Percentiles rank a stretch among this genome's conserved stretches.
Conservation (phyloP, 2,329 filamentous ascomycete species). For the Amauroascus verrucosus region DNA sequence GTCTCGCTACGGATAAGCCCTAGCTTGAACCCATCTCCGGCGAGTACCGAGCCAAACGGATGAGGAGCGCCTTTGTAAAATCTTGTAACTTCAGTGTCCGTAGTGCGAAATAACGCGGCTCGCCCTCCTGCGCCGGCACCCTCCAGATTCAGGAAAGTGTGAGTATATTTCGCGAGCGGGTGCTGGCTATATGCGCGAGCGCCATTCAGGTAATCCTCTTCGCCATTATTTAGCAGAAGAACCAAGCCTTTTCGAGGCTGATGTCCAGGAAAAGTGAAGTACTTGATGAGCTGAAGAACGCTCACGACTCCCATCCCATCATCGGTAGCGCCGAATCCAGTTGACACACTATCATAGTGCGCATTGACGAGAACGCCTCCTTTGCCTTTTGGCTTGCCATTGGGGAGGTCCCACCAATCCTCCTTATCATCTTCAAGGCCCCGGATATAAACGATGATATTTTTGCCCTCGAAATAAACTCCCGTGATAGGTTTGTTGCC, state of each 20-base stretch:
- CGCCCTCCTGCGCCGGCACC: slow-evolving; percentile 86
- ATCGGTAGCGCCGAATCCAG: slow-evolving; percentile 86
- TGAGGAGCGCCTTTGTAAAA: slow-evolving; percentile 62
- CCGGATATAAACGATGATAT: slow-evolving; percentile 83
- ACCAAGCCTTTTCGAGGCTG: slow-evolving; percentile 72
- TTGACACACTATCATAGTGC: slow-evolving; percentile 89
- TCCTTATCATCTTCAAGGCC: slow-evolving; percentile 64
- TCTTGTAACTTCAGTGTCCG: slow-evolving; percentile 73
- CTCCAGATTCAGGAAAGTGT: slow-evolving; percentile 89
- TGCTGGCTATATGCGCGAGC: slow-evolving; percentile 76
- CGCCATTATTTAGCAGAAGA: slow-evolving; percentile 83
- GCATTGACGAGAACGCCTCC: slow-evolving; percentile 87
- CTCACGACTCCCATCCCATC: slow-evolving; percentile 86
- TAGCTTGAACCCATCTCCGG: slow-evolving; percentile 70
- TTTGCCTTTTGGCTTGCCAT: slow-evolving; percentile 45
- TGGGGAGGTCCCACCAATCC: slow-evolving; percentile 58
- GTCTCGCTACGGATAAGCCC: slow-evolving; percentile 75
- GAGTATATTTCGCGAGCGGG: slow-evolving; percentile 66
- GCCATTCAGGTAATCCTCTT: slow-evolving; percentile 86
- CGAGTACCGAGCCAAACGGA: slow-evolving; percentile 76
- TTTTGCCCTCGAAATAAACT: slow-evolving; percentile 85
- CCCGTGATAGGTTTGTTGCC: slow-evolving; percentile 35
- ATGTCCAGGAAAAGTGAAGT: slow-evolving; percentile 64
- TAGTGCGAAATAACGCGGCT: slow-evolving; percentile 76
- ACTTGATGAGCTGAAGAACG: slow-evolving; percentile 71